These are phyloP conservation scores for Magnusiomyces paraingens DNA, from an alignment of 1,139 yeast species.

Conservation along the genomic window DNA sequence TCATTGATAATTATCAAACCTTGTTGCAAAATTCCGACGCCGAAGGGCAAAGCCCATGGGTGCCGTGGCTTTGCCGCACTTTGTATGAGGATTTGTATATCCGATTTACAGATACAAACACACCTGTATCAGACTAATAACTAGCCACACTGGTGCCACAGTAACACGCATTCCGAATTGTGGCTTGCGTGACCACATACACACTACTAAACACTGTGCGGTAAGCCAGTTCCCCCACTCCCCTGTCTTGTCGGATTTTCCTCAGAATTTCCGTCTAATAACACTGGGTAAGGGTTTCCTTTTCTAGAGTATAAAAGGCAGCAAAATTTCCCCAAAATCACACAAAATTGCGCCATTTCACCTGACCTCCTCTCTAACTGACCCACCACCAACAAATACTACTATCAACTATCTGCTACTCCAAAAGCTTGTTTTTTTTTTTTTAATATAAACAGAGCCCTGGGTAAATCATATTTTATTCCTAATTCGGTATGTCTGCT, in stretches of 20 bases:
- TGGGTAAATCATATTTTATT: background rate
- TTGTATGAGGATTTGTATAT: too few relatives aligned
- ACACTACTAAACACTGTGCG: background rate
- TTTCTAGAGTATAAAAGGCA: background rate
- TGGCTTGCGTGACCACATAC: background rate
- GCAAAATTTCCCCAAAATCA: background rate
- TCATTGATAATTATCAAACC: too few relatives aligned
- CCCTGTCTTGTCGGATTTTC: background rate
- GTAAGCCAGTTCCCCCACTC: background rate
- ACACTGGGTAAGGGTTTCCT: background rate
- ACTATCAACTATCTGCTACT: background rate
- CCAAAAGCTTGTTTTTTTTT: background rate
- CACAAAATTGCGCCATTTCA: conserved; percentile 1
- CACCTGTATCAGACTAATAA: too few relatives aligned
- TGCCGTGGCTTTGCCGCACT: too few relatives aligned
- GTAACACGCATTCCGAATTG: background rate
- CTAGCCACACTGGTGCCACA: too few relatives aligned
- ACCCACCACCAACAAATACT: background rate
- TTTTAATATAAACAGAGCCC: background rate
- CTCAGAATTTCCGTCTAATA: background rate
- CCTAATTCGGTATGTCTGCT: background rate
- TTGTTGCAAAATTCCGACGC: too few relatives aligned
- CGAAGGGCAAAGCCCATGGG: too few relatives aligned
- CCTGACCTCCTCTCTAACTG: background rate
- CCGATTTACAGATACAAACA: too few relatives aligned